Evolutionary conservation across 1,284 basidiomycete species (phyloP).

Genomic region (Taiwanofungus camphoratus): DNA sequence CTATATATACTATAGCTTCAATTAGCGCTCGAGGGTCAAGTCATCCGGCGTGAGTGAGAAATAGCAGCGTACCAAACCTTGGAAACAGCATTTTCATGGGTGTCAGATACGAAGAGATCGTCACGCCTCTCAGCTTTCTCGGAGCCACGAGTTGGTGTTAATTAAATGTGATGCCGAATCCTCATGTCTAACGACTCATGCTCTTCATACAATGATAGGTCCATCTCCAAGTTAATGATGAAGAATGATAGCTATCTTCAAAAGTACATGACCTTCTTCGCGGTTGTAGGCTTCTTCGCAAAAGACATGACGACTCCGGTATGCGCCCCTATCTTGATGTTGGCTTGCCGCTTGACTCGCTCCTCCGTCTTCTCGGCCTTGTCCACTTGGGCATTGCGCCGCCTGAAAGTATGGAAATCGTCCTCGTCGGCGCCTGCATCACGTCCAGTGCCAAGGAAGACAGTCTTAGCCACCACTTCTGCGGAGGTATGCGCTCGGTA

Average conservation of each 20-base stretch:
- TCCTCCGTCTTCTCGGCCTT: constrained; percentile 48
- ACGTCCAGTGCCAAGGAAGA: constrained; percentile 45
- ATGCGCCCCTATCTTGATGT: constrained; percentile 40
- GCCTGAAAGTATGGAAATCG: constrained; percentile 81
- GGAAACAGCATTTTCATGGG: too few species aligned
- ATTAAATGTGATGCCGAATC: too few species aligned
- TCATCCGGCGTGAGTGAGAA: too few species aligned
- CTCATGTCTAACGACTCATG: too few species aligned
- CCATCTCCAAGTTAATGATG: too few species aligned
- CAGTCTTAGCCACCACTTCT: constrained; percentile 27
- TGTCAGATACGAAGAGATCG: too few species aligned
- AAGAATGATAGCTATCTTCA: constrained; percentile 17
- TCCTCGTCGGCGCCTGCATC: constrained; percentile 85
- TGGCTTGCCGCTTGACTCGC: constrained; percentile 35
- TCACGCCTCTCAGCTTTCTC: too few species aligned
- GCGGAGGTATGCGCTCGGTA: constrained; percentile 4
- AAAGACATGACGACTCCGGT: constrained; percentile 40
- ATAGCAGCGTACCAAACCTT: too few species aligned
- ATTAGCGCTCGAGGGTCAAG: too few species aligned
- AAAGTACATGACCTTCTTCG: constrained; percentile 52
- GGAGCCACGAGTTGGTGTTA: too few species aligned
- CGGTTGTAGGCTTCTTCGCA: constrained; percentile 28
- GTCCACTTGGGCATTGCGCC: constrained; percentile 56
- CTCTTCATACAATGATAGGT: too few species aligned
- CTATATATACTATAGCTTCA: too few species aligned